Conservation (phyloP, 2,329 filamentous ascomycete species). For the Sclerotinia spermophila region DNA sequence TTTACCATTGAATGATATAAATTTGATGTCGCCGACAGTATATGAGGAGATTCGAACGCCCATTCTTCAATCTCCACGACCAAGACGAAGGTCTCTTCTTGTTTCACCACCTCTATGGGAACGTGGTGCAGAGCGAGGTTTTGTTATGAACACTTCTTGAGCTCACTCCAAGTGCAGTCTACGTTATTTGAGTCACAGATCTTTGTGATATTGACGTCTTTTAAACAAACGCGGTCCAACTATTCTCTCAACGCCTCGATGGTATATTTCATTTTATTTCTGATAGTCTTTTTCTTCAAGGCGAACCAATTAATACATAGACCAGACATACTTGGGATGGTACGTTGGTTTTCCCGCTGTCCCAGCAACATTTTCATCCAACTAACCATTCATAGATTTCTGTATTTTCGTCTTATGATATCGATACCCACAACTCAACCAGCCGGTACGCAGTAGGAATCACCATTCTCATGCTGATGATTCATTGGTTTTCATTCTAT, state of each 20-base stretch:
- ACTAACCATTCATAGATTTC: neutral
- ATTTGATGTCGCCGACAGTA: constrained; percentile 5
- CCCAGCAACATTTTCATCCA: neutral
- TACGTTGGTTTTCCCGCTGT: neutral
- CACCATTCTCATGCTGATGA: neutral
- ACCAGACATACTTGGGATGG: neutral
- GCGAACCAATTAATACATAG: neutral
- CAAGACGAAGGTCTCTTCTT: constrained; percentile 16
- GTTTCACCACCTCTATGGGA: constrained; percentile 17
- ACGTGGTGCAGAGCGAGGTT: neutral
- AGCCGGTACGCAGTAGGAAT: neutral
- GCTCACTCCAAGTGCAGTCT: neutral
- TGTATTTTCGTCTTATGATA: neutral
- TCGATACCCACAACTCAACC: neutral
- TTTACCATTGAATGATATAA: constrained; percentile 7
- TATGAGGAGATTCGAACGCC: constrained; percentile 13
- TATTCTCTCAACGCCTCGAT: too few relatives aligned
- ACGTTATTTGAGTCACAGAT: too few relatives aligned
- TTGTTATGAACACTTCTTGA: neutral
- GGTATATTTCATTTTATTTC: neutral
- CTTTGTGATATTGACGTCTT: neutral
- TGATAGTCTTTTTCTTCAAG: neutral
- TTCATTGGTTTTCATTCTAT: neutral
- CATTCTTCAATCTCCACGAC: constrained; percentile 4
- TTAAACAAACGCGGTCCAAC: neutral